phyloP scores from a whole-genome alignment of 2,329 filamentous ascomycete species.

The Metarhizium robertsii region DNA sequence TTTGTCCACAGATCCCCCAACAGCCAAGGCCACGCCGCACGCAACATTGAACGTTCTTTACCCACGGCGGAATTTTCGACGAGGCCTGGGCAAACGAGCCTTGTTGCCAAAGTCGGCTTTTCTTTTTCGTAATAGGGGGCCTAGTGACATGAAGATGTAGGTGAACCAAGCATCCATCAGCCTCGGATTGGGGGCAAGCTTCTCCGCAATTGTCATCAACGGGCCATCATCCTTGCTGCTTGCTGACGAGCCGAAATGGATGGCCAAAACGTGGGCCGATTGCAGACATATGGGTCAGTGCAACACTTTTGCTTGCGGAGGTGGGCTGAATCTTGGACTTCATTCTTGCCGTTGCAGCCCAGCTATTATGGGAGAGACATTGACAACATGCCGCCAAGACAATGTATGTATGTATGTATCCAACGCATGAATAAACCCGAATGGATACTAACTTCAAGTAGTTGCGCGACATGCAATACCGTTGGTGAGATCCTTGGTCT shows the following conservation, averaged over 20 bases:
- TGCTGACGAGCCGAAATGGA: background rate
- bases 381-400: too few relatives aligned
- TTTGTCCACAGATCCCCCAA: background rate
- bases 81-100: background rate
- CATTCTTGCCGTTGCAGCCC: too few relatives aligned
- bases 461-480: too few relatives aligned
- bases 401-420: too few relatives aligned
- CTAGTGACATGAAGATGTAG: background rate
- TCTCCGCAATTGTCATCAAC: background rate
- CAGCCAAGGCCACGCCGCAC: background rate
- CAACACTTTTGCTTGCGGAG: background rate
- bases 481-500: too few relatives aligned
- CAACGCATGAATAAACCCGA: too few relatives aligned
- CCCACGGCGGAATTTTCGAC: background rate
- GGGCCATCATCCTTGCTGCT: background rate
- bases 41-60: too few relatives aligned
- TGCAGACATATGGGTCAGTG: background rate
- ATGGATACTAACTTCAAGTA: too few relatives aligned
- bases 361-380: too few relatives aligned
- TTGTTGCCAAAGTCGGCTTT: background rate
- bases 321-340: background rate
- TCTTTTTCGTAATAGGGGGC: background rate
- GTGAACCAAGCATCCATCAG: background rate
- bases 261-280: background rate
- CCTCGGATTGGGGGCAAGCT: background rate